Percentiles rank a stretch among this genome's conserved stretches.
Conservation (phyloP, 2,329 filamentous ascomycete species). For the Furcasterigmium furcatum region DNA sequence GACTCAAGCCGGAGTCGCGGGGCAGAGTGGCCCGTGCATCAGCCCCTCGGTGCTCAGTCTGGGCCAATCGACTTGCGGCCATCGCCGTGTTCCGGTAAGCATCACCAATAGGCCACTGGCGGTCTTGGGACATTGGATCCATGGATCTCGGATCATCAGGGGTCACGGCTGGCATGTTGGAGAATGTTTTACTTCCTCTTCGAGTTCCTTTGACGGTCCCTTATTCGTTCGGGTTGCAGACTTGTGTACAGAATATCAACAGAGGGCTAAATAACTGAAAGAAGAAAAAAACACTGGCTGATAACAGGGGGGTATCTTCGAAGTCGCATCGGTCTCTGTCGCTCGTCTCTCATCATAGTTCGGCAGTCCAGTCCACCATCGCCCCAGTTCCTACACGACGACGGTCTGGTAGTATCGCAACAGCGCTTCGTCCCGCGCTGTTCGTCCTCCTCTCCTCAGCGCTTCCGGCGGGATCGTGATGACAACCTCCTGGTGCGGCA, state of each 20-base stretch:
- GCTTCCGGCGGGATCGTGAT: not conserved
- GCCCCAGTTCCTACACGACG: too few relatives aligned
- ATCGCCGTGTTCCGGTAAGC: not conserved
- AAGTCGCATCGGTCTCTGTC: too few relatives aligned
- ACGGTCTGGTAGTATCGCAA: not conserved
- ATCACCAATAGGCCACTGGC: not conserved
- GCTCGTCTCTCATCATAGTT: too few relatives aligned
- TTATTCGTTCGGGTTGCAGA: too few relatives aligned
- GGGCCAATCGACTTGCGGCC: not conserved
- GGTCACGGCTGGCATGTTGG: not conserved
- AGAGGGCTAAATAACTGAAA: too few relatives aligned
- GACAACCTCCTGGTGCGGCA: not conserved
- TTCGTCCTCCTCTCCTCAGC: not conserved
- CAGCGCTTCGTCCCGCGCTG: not conserved
- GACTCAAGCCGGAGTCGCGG: not conserved
- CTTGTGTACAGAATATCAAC: too few relatives aligned
- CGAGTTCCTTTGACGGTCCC: too few relatives aligned
- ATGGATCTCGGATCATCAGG: not conserved
- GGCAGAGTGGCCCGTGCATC: not conserved
- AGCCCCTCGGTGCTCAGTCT: not conserved
- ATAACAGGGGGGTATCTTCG: too few relatives aligned
- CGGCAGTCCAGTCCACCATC: too few relatives aligned
- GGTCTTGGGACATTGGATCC: not conserved
- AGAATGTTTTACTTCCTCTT: too few relatives aligned
- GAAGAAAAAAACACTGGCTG: too few relatives aligned